Conservation (phyloP, 129 eudicot genomes). For the Tagetes erecta region DNA sequence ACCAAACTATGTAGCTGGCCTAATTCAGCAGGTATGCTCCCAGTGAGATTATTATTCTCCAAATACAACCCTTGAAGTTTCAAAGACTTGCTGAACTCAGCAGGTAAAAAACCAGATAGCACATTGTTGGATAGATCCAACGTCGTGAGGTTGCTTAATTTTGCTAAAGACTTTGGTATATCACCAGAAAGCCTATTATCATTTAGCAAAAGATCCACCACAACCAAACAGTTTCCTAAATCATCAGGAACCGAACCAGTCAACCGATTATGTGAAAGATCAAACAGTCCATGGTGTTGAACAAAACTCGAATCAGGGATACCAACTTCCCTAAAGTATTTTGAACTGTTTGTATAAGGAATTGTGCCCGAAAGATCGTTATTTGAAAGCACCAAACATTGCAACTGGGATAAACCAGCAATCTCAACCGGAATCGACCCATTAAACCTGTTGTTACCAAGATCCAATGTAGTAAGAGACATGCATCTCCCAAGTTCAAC, state of each 20-base stretch:
- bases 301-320: constrained; percentile 72
- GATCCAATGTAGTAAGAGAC: constrained; percentile 63
- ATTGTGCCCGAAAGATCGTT: constrained; percentile 64
- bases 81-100: constrained; percentile 38
- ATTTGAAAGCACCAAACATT: constrained; percentile 62
- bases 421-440: constrained; percentile 62
- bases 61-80: constrained; percentile 63
- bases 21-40: constrained; percentile 49
- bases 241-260: constrained; percentile 67
- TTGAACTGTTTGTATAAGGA: constrained; percentile 45
- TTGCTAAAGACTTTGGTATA: constrained; percentile 51
- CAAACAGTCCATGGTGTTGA: constrained; percentile 77
- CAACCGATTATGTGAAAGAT: constrained; percentile 62
- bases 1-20: constrained; percentile 57
- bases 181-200: constrained; percentile 59
- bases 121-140: constrained; percentile 55
- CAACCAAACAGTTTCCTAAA: constrained; percentile 53
- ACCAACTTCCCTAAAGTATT: constrained; percentile 54
- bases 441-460: constrained; percentile 56
- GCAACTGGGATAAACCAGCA: constrained; percentile 51
- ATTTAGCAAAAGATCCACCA: constrained; percentile 63
- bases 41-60: constrained; percentile 63
- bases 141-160: constrained; percentile 53
- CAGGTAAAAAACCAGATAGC: constrained; percentile 55
- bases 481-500: constrained; percentile 50